Base-by-base conservation (phyloP, 202 grass and related monocot genomes). In the Panicum hallii region DNA sequence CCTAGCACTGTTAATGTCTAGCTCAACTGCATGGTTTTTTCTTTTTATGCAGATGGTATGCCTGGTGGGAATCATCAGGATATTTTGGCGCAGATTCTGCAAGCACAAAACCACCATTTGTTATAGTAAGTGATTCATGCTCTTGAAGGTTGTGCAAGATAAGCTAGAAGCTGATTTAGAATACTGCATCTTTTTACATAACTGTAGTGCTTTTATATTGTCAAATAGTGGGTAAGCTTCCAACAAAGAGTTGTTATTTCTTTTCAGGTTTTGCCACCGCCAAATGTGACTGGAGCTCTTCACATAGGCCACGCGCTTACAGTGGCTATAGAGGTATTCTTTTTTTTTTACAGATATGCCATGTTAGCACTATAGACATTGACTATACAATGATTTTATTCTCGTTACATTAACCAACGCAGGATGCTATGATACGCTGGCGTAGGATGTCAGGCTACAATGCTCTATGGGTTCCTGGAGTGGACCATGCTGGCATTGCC, bases 291-390 rank as follows among this genome's bases (percentile, higher is more conserved):
- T 61, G 93, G 97, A 79, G 97, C 97, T 17, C 97, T 99, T 94
- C 97, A 99, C 73, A 99, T 99, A 28, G 97, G 97, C n/a, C 93
- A 99, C 88, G 97, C 90, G n/a, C 90, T 99, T 82, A 93, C 97
- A 54, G 88, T 83, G 80, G 88, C 88, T 70, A 83, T 90, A 80
- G 84, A 90, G 88, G 88, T 90, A 60, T 11, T 43, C 3, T 14
- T 56, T 16, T 81, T n/a, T 7, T 70, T 61, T 79, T 63, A 14
- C 19, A 58, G 49, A 78, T 50, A 16, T 87, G 70, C n/a, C 74
- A 46, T 74, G 66, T 28, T 85, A 77, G 71, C 54, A 52, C 11
- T 68, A 36, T 5, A 28, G 22, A 30, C 36, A 69, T 79, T 83
- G 45, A 40, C 7, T 67, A 45, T 56, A 45, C 12, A 84, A 57